Evolutionary conservation across 805 yeast genomes (phyloP), one percentile per base, ranked within the genome.

Genomic region (Jamesozyma jinghongensis): DNA sequence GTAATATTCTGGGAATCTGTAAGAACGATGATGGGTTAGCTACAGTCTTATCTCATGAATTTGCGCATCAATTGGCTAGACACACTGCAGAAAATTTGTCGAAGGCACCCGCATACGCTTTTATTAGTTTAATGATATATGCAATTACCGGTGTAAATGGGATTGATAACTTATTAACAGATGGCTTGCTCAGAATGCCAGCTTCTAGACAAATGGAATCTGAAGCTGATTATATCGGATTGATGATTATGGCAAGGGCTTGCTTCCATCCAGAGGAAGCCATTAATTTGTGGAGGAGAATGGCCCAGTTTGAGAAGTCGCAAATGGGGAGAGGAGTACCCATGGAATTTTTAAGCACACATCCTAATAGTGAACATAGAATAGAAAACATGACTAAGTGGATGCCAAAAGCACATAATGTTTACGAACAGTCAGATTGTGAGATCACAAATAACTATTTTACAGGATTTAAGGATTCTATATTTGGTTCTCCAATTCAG

Each of bases 141-240:
- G 57, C 80, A 1, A 50, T 77, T n/a, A 72, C 88, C 4, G 86
- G 94, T 4, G 63, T 77, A 5, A 63, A 70, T 40, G 51, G 63
- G 36, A 54, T 83, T 41, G 74, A 74, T 51, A 70, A 73, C 39
- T 47, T 83, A 26, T 59, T 85, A 13, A 50, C 73, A 19, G 70
- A 70, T 20, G 70, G 86, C 1, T 56, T 77, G 12, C 57, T 87
- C 37, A 74, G 77, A 48, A 74, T 81, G 73, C 97, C 97, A 0
- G 83, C 94, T 0, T 83, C 94, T 1, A 70, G 99, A 52, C 85
- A 77, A 44, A 86, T 86, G 95, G 99, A 92, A 62, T 73, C 86
- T 0, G 98, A 92, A 60, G 97, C 98, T 0, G 98, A 92, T 62
- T 80, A 81, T 52, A 88, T 92, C 25, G 99, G 99, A 0, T 66